Evolutionary conservation across 2,329 filamentous ascomycete genomes (phyloP), one percentile per base, ranked within the genome.

Genomic region (Cladosporium sp.): DNA sequence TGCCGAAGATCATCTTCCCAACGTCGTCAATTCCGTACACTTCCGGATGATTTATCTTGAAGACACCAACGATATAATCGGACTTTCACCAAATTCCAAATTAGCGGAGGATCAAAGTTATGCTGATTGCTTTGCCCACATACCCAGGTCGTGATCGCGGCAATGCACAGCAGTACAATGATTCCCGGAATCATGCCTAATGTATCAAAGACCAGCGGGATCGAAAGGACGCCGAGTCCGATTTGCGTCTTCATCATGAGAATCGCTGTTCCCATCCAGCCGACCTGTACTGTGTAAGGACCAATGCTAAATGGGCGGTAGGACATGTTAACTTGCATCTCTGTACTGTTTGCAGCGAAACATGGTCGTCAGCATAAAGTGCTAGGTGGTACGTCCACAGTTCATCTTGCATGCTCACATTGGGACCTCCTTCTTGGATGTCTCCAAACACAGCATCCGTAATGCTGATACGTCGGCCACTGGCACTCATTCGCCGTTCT

Each of bases 21-120:
- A 80, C 82, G 61, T 84, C 82, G 42, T 82, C 82, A 72, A 84
- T 84, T 52, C 78, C 79, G 64, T 84, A 83, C 2, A 84, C 81
- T 61, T 82, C 75, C 0, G 78, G 78, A 64, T 84, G 82, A 11
- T 74, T 72, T 20, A 82, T 63, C 64, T 84, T 84, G 72, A 84
- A 84, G 9, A 71, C 65, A 5, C 78, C 79, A 11, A 82, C 71
- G 28, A 80, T 76, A 61, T 78, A 80, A 55, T 74, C 72, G 1
- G 77, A 79, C 40, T 83, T 52, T 78, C 30, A 34, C 8, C 7
- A 9, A 8, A 14, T 15, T 6, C 25, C 3, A 17, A 8, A 14
- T 40, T 14, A 40, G 38, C 5, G 14, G 38, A 3, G 15, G 15
- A 9, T 17, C 38, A 17, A 40, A 15, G 3, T n/a, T 17, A 3